Evolutionary conservation across 139 green algal species (phyloP), one percentile per base, ranked within the genome.

Genomic region (Auxenochlorella protothecoides): DNA sequence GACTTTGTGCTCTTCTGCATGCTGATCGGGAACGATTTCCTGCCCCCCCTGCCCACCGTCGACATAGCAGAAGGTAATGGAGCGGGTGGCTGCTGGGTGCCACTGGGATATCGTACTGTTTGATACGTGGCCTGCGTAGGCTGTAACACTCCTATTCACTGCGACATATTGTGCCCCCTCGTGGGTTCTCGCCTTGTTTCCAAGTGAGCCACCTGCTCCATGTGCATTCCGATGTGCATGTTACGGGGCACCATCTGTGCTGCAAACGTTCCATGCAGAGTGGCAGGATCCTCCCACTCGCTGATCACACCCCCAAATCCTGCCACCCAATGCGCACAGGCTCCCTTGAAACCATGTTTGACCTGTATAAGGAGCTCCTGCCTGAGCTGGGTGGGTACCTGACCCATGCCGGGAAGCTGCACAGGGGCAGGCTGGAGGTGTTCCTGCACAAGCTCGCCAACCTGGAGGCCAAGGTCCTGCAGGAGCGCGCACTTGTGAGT

Each of bases 1-100:
- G 93, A 98, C 72, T 92, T 97, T 77, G 87, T 98, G 64, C 83
- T 98, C 2, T 86, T 98, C 67, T 96, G 89, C 82, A 96, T 97
- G 89, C 85, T 98, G 7, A 85, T 96, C 15, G 93, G 93, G 56
- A 98, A 98, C 76, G 92, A 97, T 76, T 98, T 97, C 71, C 71
- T 98, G 72, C 93, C 92, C 63, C 81, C 89, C 0, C 77, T 97
- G 72, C 89, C 91, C 5, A 97, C 90, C 3, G 79, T 96, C 65
- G 90, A 97, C 85, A 96, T 96, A 56, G 80, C 75, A 6, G 93
- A 98, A 83, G 90, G 89, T 53, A 89, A 87, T 53, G 27, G 27
- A 44, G 27, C 1, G 27, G 0, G 27, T 44, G 27, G 27, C 27
- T 44, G 27, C 27, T 44, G 27, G 27, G 27, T 44, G 27, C 27